Evolutionary conservation across 2,329 filamentous ascomycete species (phyloP).

Genomic region (Bimuria novae-zelandiae): DNA sequence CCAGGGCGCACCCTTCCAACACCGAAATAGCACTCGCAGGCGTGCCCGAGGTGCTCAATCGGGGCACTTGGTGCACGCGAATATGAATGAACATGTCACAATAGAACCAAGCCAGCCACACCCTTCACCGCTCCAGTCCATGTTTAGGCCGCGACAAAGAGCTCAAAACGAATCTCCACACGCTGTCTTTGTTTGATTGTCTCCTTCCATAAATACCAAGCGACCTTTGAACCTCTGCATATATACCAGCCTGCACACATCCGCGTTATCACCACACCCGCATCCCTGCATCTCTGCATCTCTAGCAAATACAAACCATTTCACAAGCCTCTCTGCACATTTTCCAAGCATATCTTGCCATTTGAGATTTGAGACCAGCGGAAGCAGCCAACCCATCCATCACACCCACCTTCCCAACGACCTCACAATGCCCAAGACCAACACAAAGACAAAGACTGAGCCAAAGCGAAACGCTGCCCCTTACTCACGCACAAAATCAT

Average conservation of each 20-base stretch:
- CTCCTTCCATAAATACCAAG: conserved; percentile 30
- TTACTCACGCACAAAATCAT: not conserved
- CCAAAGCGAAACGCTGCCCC: conserved; percentile 6
- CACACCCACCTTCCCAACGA: no score
- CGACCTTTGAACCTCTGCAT: conserved; percentile 15
- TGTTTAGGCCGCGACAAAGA: conserved; percentile 33
- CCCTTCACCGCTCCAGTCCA: conserved; percentile 16
- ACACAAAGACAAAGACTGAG: conserved; percentile 12
- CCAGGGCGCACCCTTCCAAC: not conserved
- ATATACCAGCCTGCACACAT: conserved; percentile 14
- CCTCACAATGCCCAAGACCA: not conserved
- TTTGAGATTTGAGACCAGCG: no score
- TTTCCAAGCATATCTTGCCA: no score
- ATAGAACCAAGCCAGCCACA: not conserved
- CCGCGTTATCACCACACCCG: not conserved
- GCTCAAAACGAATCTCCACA: conserved; percentile 24
- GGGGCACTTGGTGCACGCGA: not conserved
- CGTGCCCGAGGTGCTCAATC: not conserved
- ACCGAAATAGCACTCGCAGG: not conserved
- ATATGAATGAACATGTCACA: conserved; percentile 4
- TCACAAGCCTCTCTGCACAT: no score
- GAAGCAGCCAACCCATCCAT: no score
- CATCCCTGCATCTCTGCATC: not conserved
- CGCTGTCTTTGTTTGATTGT: conserved; percentile 36
- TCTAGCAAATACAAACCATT: not conserved